Conservation (phyloP, 352 stramenopile species). For the Blastocystis sp. region DNA sequence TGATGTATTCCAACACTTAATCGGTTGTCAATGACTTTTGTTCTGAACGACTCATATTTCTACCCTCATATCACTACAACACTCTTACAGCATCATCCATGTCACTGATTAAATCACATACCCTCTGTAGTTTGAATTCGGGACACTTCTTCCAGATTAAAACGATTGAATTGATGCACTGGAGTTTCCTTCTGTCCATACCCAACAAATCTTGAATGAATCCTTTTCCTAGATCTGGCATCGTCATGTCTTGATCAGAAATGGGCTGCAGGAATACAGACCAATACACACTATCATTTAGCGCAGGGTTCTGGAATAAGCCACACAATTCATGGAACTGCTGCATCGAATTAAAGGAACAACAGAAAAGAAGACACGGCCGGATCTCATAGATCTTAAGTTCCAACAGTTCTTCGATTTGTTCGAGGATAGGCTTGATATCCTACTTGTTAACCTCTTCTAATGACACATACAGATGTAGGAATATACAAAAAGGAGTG, state of each 20-base stretch:
- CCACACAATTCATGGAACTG: background rate
- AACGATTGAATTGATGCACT: background rate
- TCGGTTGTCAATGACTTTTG: background rate
- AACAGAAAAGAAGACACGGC: background rate
- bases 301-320: background rate
- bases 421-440: background rate
- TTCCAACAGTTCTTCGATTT: background rate
- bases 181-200: background rate
- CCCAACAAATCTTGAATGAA: background rate
- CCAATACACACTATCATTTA: background rate
- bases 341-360: background rate
- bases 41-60: constrained; percentile 1
- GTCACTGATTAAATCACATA: background rate
- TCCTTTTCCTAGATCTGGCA: background rate
- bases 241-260: background rate
- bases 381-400: background rate
- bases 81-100: background rate
- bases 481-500: background rate
- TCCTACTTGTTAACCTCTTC: background rate
- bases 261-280: background rate
- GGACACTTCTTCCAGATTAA: constrained; percentile 1
- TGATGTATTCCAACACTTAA: background rate
- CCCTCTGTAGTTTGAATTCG: background rate
- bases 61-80: background rate
- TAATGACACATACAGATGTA: background rate